Evolutionary conservation across 805 yeast species (phyloP), one percentile per base, ranked within the genome.

Genomic region (Wickerhamia fluorescens): DNA sequence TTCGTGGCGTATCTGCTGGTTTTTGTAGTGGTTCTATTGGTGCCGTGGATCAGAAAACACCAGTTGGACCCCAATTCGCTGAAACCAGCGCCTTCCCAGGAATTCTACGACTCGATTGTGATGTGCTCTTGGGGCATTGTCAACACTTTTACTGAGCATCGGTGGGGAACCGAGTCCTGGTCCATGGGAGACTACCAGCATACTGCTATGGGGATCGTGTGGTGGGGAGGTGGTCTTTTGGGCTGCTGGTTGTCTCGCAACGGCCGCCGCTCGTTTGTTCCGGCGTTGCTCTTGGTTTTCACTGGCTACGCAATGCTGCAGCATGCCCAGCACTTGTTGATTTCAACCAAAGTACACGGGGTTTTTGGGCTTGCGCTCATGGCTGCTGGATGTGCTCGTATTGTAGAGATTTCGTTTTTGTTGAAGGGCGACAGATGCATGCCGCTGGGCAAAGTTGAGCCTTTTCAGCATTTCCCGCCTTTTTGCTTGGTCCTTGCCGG

Each of bases 241-340:
- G 97, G 97, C 1, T 66, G 89, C 36, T 82, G 71, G 55, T 57
- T 88, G 33, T 71, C 94, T 2, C 61, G 84, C 47, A 45, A 54
- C 19, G 53, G 53, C 24, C 73, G 73, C 29, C 69, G 96, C 42
- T 71, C 81, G 20, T 82, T 77, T 43, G 59, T 89, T 20, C 97
- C 97, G 2, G 78, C 94, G 2, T 41, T 87, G 23, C 73, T 92
- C 28, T 70, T 89, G 38, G 73, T 87, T 8, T 79, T 82, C 48
- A 89, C 96, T 0, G 97, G 96, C 1, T 89, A 85, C 72, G 81
- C 96, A 24, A 89, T 89, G 97, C 72, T 88, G 23, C 82, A 85
- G 42, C 97, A 89, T 57, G 68, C 73, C 1, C 97, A 89, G 57
- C 69, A 73, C 33, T 59, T 85, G 42, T 65, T 52, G 34, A 76